These are phyloP conservation scores for Cyclotella atomus DNA, from an alignment of 108 stramenopile species.

Conservation along the genomic window DNA sequence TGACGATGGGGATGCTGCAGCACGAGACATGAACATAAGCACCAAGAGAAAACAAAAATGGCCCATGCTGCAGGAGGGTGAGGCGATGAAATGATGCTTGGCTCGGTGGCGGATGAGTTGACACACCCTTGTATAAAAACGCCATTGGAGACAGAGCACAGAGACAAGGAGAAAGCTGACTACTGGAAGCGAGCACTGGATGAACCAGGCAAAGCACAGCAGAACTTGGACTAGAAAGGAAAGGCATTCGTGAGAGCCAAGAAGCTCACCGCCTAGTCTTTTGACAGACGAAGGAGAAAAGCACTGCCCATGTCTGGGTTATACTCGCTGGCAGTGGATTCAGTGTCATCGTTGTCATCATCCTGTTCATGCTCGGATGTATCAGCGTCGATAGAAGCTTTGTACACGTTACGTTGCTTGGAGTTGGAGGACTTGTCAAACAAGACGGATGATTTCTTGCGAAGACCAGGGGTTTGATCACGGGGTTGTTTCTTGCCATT, in stretches of 20 bases:
- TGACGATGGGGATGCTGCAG: not conserved
- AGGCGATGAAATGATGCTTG: not conserved
- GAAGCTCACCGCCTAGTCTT: slow-evolving; percentile 5
- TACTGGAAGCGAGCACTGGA: not conserved
- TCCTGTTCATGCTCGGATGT: not conserved
- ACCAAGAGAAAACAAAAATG: not conserved
- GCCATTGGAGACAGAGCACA: not conserved
- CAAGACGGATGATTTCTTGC: too few species aligned
- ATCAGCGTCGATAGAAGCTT: not conserved
- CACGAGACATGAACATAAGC: not conserved
- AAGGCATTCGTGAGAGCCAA: slow-evolving; percentile 9
- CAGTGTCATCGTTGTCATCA: not conserved
- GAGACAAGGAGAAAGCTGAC: not conserved
- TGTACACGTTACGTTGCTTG: too few species aligned
- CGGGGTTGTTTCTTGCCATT: too few species aligned
- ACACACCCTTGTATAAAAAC: not conserved
- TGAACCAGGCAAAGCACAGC: not conserved
- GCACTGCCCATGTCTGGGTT: not conserved
- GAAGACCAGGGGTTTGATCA: too few species aligned
- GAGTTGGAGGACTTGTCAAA: too few species aligned
- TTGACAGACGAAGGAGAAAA: not conserved
- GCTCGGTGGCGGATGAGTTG: not conserved
- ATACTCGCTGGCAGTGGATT: not conserved
- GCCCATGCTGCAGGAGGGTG: not conserved
- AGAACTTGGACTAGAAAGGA: not conserved